A percentile compares a stretch with the other conserved stretches of the same genome.
Conservation (phyloP, 257 asterid genomes). For the Nicotiana noctiflora region DNA sequence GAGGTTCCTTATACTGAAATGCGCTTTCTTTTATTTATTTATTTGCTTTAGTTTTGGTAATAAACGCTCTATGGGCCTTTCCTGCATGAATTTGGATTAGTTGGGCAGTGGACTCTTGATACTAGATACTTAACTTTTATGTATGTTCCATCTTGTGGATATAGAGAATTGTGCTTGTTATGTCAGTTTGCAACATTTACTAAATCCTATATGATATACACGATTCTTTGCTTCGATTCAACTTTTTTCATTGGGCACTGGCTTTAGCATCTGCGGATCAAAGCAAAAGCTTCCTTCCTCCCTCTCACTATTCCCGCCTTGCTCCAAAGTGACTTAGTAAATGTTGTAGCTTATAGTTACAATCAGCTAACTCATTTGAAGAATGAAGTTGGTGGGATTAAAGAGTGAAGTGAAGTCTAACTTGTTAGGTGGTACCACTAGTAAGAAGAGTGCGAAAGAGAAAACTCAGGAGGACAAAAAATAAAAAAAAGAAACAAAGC, state of each 20-base stretch:
- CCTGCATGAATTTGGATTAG: not conserved
- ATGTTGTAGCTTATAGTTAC: not conserved
- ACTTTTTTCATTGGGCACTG: not conserved
- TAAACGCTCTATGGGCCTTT: not conserved
- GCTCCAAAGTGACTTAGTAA: not conserved
- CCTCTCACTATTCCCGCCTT: not conserved
- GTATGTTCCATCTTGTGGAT: not conserved
- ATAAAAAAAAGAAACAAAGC: not conserved
- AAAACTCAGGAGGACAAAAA: not conserved
- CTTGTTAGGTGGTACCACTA: not conserved
- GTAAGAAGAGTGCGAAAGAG: not conserved
- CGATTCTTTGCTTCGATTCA: not conserved
- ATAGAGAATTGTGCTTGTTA: not conserved
- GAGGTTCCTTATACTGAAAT: slow-evolving; percentile 27
- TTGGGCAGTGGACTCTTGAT: not conserved
- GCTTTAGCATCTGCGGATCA: not conserved
- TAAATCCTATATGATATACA: not conserved
- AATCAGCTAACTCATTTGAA: not conserved
- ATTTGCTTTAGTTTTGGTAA: not conserved
- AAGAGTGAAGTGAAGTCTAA: not conserved
- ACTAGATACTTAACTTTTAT: not conserved
- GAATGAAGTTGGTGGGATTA: not conserved
- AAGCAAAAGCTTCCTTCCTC: not conserved
- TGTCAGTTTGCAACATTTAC: not conserved
- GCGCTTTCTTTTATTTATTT: not conserved